These are phyloP conservation scores for Nitzschia putrida DNA, from an alignment of 108 stramenopile species.

Conservation along the genomic window DNA sequence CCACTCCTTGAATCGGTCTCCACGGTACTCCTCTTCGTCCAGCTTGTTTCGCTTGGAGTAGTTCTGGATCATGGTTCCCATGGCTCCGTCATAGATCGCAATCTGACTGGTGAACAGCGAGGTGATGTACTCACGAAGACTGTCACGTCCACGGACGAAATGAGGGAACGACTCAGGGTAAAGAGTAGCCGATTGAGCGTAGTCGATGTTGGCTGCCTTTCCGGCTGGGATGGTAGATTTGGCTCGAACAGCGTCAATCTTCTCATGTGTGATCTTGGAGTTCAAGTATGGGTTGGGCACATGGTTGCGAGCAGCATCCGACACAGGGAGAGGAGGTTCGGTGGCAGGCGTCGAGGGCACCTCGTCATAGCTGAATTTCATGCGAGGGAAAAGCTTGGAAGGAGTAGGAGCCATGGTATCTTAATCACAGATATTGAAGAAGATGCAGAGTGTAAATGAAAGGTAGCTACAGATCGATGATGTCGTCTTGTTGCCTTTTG, in stretches of 20 bases:
- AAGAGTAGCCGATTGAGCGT: constrained; percentile 57
- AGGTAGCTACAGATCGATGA: too few species aligned
- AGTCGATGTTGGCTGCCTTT: constrained; percentile 80
- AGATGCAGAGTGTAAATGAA: too few species aligned
- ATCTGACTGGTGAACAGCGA: constrained; percentile 81
- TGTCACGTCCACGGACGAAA: constrained; percentile 92
- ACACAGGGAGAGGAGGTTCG: constrained; percentile 88
- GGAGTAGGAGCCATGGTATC: constrained; percentile 28
- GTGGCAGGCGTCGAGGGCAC: constrained; percentile 64
- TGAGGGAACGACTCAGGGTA: constrained; percentile 84
- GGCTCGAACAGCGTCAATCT: constrained; percentile 74
- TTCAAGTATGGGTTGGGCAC: constrained; percentile 83
- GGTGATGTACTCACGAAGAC: constrained; percentile 87
- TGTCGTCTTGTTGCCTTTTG: too few species aligned
- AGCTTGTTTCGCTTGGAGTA: constrained; percentile 90
- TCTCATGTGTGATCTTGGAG: constrained; percentile 72
- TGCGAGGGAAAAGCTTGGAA: constrained; percentile 18
- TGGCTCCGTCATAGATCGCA: constrained; percentile 97
- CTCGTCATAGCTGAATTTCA: constrained; percentile 66
- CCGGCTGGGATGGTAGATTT: constrained; percentile 76
- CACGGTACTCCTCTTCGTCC: constrained; percentile 95
- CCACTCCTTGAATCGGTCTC: constrained; percentile 95
- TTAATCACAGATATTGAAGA: too few species aligned
- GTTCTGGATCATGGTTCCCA: constrained; percentile 99
- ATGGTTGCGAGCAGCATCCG: constrained; percentile 84